A percentile compares a stretch with the other conserved stretches of the same genome.
Conservation (phyloP, 192 early-diverging fungal genomes). For the Backusella luteola region DNA sequence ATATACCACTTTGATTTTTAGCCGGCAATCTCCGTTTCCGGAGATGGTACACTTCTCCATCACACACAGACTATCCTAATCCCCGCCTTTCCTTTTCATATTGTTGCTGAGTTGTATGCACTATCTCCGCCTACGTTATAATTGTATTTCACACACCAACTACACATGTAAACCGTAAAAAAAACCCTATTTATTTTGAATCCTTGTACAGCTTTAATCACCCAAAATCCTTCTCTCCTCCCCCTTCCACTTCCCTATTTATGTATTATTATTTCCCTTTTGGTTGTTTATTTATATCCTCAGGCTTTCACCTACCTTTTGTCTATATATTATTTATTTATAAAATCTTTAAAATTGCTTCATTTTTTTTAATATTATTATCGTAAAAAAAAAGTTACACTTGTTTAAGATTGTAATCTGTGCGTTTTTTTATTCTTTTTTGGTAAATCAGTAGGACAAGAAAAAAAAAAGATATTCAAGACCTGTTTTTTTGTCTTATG, state of each 20-base stretch:
- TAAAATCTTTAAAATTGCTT: neutral
- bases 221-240: neutral
- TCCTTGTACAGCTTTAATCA: neutral
- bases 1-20: slow-evolving; percentile 4
- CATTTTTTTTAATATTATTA: neutral
- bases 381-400: neutral
- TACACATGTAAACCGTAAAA: slow-evolving; percentile 4
- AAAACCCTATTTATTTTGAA: neutral
- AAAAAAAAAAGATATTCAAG: neutral
- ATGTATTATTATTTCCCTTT: neutral
- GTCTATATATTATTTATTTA: neutral
- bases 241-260: neutral
- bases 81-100: slow-evolving; percentile 1
- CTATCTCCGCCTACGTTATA: neutral
- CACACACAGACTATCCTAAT: slow-evolving; percentile 4
- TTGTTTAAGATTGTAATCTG: slow-evolving; percentile 6
- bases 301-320: neutral
- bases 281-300: slow-evolving; percentile 6
- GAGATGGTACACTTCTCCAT: neutral
- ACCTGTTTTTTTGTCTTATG: neutral
- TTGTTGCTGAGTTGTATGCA: slow-evolving; percentile 1
- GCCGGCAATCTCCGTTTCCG: slow-evolving; percentile 1
- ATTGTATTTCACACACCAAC: slow-evolving; percentile 2
- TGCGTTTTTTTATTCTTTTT: slow-evolving; percentile 3
- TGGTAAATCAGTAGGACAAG: neutral